These are phyloP conservation scores for Anthoceros angustus DNA, from an alignment of 225 moss, liverwort and hornwort species.

Conservation along the genomic window DNA sequence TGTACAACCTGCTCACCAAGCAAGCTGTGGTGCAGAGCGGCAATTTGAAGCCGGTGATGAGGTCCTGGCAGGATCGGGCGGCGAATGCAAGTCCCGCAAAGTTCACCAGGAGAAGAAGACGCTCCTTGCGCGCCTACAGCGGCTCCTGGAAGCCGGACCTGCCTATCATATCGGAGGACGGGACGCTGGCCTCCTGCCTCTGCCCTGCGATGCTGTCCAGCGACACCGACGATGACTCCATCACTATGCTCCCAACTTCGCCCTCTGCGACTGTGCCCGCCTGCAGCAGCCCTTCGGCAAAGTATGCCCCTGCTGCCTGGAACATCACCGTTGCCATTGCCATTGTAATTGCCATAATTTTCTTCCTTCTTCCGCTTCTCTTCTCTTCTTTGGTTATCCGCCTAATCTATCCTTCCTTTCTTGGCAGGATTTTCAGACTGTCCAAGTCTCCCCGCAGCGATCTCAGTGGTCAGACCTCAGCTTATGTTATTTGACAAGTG, in stretches of 20 bases:
- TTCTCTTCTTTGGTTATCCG: not conserved
- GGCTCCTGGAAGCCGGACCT: slow-evolving; percentile 1
- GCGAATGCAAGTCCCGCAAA: not conserved
- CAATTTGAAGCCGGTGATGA: not conserved
- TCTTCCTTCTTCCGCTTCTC: not conserved
- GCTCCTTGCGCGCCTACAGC: not conserved
- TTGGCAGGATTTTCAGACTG: not conserved
- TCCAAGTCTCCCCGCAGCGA: not conserved
- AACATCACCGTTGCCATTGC: not conserved
- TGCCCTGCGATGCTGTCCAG: not conserved
- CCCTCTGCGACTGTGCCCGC: no score
- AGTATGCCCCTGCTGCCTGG: no score
- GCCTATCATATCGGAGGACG: not conserved
- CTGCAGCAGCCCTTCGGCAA: no score
- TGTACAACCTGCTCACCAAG: no score
- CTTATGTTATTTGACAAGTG: no score
- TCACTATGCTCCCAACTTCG: not conserved
- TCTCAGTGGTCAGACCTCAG: no score
- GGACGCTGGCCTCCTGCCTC: slow-evolving; percentile 1
- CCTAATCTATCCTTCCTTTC: not conserved
- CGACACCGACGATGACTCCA: slow-evolving; percentile 1
- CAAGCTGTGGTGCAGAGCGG: not conserved
- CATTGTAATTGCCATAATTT: not conserved
- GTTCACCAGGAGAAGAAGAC: not conserved
- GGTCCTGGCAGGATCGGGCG: not conserved